These are phyloP conservation scores for Oenanthe sinensis DNA, from an alignment of 129 eudicot genomes.

Conservation along the genomic window DNA sequence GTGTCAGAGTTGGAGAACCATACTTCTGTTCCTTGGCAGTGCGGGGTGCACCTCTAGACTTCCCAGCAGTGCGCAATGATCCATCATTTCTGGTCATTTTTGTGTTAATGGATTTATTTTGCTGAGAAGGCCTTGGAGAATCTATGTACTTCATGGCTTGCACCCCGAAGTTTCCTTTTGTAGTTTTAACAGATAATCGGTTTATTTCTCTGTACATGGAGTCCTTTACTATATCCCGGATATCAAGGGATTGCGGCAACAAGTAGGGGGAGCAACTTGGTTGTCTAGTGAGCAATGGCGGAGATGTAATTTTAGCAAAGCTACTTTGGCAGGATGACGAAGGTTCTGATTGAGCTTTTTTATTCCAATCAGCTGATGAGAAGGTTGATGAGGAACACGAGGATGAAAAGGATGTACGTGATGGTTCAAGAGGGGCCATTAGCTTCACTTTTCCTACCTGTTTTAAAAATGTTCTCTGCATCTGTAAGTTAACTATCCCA, in stretches of 20 bases:
- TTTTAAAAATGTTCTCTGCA: conserved; percentile 35
- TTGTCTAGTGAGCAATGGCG: conserved; percentile 20
- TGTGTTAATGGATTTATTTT: conserved; percentile 25
- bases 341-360: conserved; percentile 32
- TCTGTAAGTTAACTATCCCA: conserved; percentile 22
- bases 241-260: conserved; percentile 34
- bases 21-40: conserved; percentile 29
- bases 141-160: conserved; percentile 50
- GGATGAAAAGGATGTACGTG: conserved; percentile 64
- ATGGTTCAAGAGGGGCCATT: conserved; percentile 47
- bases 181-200: conserved; percentile 43
- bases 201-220: conserved; percentile 61
- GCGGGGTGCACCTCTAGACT: conserved; percentile 31
- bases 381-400: conserved; percentile 49
- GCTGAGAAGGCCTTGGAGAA: conserved; percentile 82
- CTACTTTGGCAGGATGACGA: conserved; percentile 32
- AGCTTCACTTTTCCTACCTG: conserved; percentile 36
- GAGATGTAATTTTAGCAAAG: conserved; percentile 33
- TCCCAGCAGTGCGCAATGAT: conserved; percentile 23
- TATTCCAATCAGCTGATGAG: conserved; percentile 48
- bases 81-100: conserved; percentile 27
- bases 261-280: conserved; percentile 17
- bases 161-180: conserved; percentile 38
- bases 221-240: conserved; percentile 60
- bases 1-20: neutral